Evolutionary conservation across 2,329 filamentous ascomycete species (phyloP), one percentile per base, ranked within the genome.

Genomic region (Xylariaceae sp.): DNA sequence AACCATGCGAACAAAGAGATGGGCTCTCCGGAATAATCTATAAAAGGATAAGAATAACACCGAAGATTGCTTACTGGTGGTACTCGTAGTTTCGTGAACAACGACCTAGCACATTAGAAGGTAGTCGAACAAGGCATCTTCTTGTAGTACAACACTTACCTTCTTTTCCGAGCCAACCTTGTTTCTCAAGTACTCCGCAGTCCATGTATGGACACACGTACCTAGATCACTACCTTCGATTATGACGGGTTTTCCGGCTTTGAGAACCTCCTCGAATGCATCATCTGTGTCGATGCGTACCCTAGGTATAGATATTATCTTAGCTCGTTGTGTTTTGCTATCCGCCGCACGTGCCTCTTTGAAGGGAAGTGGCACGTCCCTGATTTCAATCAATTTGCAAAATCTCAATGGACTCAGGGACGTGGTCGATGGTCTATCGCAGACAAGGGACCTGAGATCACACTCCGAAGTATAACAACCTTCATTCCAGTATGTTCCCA

Each of bases 401-500:
- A 62, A 57, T 39, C n/a, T 49, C 50, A 64, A 66, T 27, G 33
- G 27, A 10, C 37, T 13, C 9, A 11, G 20, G 2, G 30, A 8
- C 16, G 16, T 27, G 24, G 29, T 10, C 8, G 30, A 24, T 6
- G 11, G n/a, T 2, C 11, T 30, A 13, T 16, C n/a, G 9, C 9
- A 3, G 8, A 37, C 6, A 2, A 42, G 23, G 9, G 33, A 11
- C 4, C 24, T 16, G 9, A 59, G 21, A 49, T 55, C 20, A n/a
- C 55, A 47, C 6, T 13, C 20, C 0, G 63, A 21, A 29, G 61
- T 50, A 57, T 68, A 71, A 35, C 60, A 66, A 7, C 83, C 83
- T 26, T 79, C 77, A 44, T 92, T 92, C 89, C 90, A 95, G 65
- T 84, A 92, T 6, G 89, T 89, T 1, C 92, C 92, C 80, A 96